These are phyloP conservation scores for Pleomassaria siparia DNA, from an alignment of 2,329 filamentous ascomycete species.

Conservation along the genomic window DNA sequence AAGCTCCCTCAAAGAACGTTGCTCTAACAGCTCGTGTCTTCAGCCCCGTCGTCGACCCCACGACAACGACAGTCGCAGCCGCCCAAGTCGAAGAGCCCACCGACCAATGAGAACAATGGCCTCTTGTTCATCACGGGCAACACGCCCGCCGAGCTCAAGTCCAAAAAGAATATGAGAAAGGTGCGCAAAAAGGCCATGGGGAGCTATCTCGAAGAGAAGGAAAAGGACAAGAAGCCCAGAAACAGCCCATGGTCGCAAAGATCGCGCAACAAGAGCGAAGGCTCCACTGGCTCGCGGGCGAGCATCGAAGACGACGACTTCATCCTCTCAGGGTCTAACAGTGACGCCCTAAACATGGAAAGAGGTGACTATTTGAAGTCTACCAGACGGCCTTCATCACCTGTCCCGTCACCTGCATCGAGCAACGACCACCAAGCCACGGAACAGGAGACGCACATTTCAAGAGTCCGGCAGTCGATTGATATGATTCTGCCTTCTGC, in stretches of 20 bases:
- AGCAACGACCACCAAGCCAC: constrained; percentile 6
- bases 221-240: constrained; percentile 22
- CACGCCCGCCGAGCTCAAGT: constrained; percentile 34
- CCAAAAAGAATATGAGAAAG: constrained; percentile 32
- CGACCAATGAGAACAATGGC: constrained; percentile 13
- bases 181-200: constrained; percentile 42
- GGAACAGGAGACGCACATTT: constrained; percentile 10
- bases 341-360: constrained; percentile 12
- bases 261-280: constrained; percentile 19
- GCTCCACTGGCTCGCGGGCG: constrained; percentile 16
- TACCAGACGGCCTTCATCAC: constrained; percentile 6
- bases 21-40: constrained; percentile 8
- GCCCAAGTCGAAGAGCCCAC: constrained; percentile 16
- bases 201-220: constrained; percentile 26
- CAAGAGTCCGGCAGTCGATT: constrained; percentile 5
- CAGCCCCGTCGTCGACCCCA: constrained; percentile 16
- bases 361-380: not conserved
- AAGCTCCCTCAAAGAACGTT: not conserved
- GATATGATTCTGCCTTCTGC: constrained; percentile 20
- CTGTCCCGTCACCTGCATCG: constrained; percentile 6
- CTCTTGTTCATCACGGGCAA: constrained; percentile 38
- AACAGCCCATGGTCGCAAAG: constrained; percentile 4
- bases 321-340: constrained; percentile 9
- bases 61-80: too few relatives aligned
- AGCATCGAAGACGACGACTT: constrained; percentile 13